phyloP scores from a whole-genome alignment of 345 rosid species.

The Acer negundo region DNA sequence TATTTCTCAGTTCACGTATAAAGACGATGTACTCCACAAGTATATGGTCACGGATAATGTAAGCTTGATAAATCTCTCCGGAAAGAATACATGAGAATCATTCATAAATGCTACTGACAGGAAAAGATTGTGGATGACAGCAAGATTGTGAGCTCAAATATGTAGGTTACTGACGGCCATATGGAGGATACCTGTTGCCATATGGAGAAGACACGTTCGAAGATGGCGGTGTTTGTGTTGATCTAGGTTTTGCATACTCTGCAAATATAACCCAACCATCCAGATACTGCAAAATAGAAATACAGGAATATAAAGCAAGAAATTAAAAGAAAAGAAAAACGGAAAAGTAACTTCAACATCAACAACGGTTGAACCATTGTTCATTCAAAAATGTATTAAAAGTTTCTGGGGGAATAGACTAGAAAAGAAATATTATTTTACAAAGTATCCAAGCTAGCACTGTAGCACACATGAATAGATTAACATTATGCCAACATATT shows the following conservation, averaged over 20 bases:
- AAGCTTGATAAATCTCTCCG: no score
- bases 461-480: not conserved
- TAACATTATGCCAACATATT: not conserved
- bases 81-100: not conserved
- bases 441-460: not conserved
- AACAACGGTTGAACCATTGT: not conserved
- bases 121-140: not conserved
- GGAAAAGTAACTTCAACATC: not conserved
- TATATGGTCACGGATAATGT: not conserved
- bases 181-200: conserved; percentile 2
- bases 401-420: not conserved
- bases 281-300: conserved; percentile 42
- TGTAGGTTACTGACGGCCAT: conserved; percentile 4
- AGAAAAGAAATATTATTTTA: not conserved
- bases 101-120: not conserved
- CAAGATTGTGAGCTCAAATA: not conserved
- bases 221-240: conserved; percentile 16
- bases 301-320: not conserved
- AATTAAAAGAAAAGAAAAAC: not conserved
- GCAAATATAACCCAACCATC: conserved; percentile 69
- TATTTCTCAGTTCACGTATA: not conserved
- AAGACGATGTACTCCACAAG: not conserved
- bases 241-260: conserved; percentile 48
- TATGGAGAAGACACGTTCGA: not conserved
- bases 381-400: not conserved